Conservation (phyloP, 2,329 filamentous ascomycete genomes). For the Acrocalymma vagum region DNA sequence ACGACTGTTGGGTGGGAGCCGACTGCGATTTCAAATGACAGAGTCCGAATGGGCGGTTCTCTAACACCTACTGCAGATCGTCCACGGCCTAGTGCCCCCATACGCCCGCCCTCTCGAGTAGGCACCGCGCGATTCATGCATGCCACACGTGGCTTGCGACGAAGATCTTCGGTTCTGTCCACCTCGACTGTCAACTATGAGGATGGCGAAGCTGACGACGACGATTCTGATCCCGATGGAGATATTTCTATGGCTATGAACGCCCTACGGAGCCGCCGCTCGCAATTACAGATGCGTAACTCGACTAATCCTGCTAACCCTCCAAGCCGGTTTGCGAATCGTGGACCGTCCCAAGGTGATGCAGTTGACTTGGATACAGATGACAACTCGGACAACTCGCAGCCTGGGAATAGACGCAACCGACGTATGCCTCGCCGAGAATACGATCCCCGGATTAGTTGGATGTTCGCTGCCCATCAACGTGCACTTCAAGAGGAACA, state of each 20-base stretch:
- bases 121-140: slow-evolving; percentile 42
- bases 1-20: slow-evolving; percentile 56
- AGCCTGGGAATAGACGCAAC: slow-evolving; percentile 31
- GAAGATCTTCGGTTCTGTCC: slow-evolving; percentile 47
- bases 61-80: slow-evolving; percentile 58
- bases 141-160: slow-evolving; percentile 47
- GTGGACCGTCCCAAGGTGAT: slow-evolving; percentile 29
- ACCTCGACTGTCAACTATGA: slow-evolving; percentile 47
- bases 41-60: slow-evolving; percentile 54
- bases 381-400: slow-evolving; percentile 51
- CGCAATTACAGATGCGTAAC: slow-evolving; percentile 44
- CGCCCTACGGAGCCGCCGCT: slow-evolving; percentile 42
- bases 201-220: slow-evolving; percentile 53
- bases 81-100: slow-evolving; percentile 49
- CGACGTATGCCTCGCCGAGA: slow-evolving; percentile 39
- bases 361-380: slow-evolving; percentile 45
- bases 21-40: slow-evolving; percentile 55
- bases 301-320: slow-evolving; percentile 29
- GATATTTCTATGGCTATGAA: slow-evolving; percentile 47
- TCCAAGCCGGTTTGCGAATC: slow-evolving; percentile 33
- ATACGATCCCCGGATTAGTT: slow-evolving; percentile 52
- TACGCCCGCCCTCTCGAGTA: slow-evolving; percentile 49
- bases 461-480: slow-evolving; percentile 52
- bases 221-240: slow-evolving; percentile 51
- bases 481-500: slow-evolving; percentile 46